Conservation (phyloP, 1,284 basidiomycete species). For the Papiliotrema flavescens region DNA sequence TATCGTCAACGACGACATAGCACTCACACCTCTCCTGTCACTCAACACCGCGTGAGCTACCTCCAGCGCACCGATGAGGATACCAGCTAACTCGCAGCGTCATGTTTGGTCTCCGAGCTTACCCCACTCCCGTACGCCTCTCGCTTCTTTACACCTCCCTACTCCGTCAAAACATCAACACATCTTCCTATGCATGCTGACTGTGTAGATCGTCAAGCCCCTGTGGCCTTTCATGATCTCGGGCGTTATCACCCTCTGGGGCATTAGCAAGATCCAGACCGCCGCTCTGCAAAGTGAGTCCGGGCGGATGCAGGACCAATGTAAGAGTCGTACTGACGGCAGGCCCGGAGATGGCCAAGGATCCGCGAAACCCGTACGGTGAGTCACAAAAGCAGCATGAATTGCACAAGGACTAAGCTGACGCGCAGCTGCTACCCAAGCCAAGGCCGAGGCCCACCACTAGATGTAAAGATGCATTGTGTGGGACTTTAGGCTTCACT, state of each 20-base stretch:
- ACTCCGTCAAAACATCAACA: background rate
- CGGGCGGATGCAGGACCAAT: background rate
- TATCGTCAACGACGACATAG: too few species aligned
- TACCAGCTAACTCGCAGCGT: background rate
- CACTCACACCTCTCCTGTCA: too few species aligned
- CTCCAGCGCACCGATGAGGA: too few species aligned
- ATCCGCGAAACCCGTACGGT: constrained; percentile 38
- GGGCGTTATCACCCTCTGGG: constrained; percentile 33
- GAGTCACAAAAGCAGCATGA: background rate
- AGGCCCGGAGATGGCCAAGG: constrained; percentile 21
- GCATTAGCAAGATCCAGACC: constrained; percentile 39
- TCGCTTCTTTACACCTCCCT: background rate
- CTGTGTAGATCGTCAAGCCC: constrained; percentile 39
- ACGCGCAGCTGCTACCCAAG: constrained; percentile 2
- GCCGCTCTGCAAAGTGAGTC: constrained; percentile 36
- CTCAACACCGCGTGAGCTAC: too few species aligned
- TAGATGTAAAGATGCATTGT: background rate
- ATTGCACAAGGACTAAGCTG: background rate
- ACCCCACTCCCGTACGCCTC: constrained; percentile 43
- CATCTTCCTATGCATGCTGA: background rate
- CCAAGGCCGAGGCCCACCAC: constrained; percentile 8
- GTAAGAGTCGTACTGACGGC: background rate
- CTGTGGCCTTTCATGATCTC: constrained; percentile 43
- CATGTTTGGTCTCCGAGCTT: constrained; percentile 47
- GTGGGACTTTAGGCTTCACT: too few species aligned